Percentiles rank a stretch among this genome's conserved stretches.
Conservation (phyloP, 2,329 filamentous ascomycete genomes). For the Phialocephala sp. region DNA sequence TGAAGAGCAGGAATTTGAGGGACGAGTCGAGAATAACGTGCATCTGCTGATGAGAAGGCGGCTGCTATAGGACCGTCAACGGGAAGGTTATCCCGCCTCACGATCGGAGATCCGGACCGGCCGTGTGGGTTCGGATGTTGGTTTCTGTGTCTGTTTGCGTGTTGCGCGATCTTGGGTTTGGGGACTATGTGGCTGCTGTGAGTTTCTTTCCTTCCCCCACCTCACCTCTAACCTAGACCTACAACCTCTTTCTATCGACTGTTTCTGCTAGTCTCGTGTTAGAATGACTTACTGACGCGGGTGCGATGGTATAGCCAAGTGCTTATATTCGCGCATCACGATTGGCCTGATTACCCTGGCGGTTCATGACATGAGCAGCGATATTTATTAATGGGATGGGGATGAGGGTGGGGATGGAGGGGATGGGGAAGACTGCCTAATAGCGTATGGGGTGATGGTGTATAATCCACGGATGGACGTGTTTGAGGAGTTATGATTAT, state of each 20-base stretch:
- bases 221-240: no score
- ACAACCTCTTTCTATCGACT: no score
- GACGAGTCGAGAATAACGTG: not conserved
- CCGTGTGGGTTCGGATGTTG: not conserved
- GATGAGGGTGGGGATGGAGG: not conserved
- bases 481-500: not conserved
- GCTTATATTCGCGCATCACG: not conserved
- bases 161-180: not conserved
- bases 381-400: no score
- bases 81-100: not conserved
- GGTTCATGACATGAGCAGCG: no score
- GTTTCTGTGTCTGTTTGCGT: constrained; percentile 4
- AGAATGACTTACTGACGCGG: not conserved
- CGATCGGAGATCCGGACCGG: not conserved
- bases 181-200: constrained; percentile 1
- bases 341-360: not conserved
- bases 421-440: not conserved
- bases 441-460: no score
- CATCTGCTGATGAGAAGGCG: not conserved
- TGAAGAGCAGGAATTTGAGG: no score
- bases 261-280: no score
- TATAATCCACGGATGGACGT: no score
- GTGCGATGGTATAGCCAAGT: not conserved
- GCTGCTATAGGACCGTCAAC: constrained; percentile 10
- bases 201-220: not conserved